Evolutionary conservation across 495 filamentous ascomycete genomes (phyloP), one percentile per base, ranked within the genome.

Genomic region (Penicillium egyptiacum): DNA sequence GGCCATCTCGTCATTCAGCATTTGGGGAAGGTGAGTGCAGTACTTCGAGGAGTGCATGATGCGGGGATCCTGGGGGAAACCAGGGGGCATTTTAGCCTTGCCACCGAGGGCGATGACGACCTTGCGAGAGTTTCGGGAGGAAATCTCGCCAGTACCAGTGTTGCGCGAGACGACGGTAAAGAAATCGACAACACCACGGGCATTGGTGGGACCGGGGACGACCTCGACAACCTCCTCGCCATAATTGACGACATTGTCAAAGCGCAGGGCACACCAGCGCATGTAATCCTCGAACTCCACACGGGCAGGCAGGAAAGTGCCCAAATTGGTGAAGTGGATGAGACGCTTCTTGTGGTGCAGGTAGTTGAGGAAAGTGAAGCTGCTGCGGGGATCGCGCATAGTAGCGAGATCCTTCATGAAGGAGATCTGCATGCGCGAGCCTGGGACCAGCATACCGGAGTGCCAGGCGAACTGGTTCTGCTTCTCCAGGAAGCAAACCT

Each of bases 331-430:
- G 64, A 98, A 98, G 52, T 89, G 83, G 43, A 96, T 84, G 39
- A 98, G 80, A 7, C 94, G 81, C 46, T 82, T 78, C 59, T 95
- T 85, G 59, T 81, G 70, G 73, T 93, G 86, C 3, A 98, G 82
- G 68, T 97, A 97, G 70, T 96, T 97, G 58, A 96, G 77, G 73
- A 98, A 98, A 5, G 93, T 97, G 74, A 97, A 98, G 61, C 91
- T 79, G 51, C 90, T 96, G 55, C 87, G 85, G 3, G 93, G 93
- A 60, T 97, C 85, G 39, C 93, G 81, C 43, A 96, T 74, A 9
- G 91, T 94, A 11, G 94, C 93, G 56, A 98, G 80, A 64, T 97
- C 94, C 76, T 98, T 98, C 72, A 98, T 79, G 79, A 97, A 98
- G 31, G 90, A 93, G 56, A 98, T 97, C 71, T 98, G 93, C 93